Conservation (phyloP, 2,329 filamentous ascomycete species). For the Hortaea sp. region DNA sequence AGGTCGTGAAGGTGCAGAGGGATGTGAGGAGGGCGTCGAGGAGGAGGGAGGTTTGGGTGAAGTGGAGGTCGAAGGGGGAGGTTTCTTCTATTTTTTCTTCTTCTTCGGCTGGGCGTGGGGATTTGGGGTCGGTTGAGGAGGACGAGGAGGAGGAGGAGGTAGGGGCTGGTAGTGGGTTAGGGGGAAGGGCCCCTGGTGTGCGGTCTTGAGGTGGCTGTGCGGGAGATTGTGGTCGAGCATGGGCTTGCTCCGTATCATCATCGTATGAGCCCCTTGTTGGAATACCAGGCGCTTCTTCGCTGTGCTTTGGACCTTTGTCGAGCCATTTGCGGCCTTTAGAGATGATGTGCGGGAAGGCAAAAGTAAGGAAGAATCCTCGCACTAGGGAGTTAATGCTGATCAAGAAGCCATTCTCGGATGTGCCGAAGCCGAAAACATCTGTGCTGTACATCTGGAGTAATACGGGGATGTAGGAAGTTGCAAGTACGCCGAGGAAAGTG, state of each 20-base stretch:
- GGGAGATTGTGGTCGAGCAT: too few species aligned
- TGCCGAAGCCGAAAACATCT: constrained; percentile 35
- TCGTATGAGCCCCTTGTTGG: too few species aligned
- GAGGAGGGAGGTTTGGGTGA: constrained; percentile 55
- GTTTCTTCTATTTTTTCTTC: constrained; percentile 37
- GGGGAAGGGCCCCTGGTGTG: too few species aligned
- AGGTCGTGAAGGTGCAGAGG: constrained; percentile 50
- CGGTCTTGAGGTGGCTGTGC: too few species aligned
- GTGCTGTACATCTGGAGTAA: constrained; percentile 44
- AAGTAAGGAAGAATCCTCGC: constrained; percentile 34
- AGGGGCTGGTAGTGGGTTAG: too few species aligned
- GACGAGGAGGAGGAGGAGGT: too few species aligned
- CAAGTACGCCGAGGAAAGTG: constrained; percentile 58
- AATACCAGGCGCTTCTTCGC: constrained; percentile 6
- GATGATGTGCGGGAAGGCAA: constrained; percentile 37
- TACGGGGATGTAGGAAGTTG: constrained; percentile 57
- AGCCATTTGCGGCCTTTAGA: constrained; percentile 35
- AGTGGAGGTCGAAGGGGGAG: constrained; percentile 56
- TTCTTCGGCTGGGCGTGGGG: not conserved
- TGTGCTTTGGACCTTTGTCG: constrained; percentile 12
- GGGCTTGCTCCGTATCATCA: too few species aligned
- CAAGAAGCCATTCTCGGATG: constrained; percentile 35
- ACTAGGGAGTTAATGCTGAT: constrained; percentile 37
- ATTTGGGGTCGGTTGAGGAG: constrained; percentile 26
- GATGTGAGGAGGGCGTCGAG: constrained; percentile 56